Percentiles rank a stretch among this genome's conserved stretches.
These are phyloP conservation scores for Orychophragmus violaceus DNA, from an alignment of 345 rosid genomes.

Conservation along the genomic window DNA sequence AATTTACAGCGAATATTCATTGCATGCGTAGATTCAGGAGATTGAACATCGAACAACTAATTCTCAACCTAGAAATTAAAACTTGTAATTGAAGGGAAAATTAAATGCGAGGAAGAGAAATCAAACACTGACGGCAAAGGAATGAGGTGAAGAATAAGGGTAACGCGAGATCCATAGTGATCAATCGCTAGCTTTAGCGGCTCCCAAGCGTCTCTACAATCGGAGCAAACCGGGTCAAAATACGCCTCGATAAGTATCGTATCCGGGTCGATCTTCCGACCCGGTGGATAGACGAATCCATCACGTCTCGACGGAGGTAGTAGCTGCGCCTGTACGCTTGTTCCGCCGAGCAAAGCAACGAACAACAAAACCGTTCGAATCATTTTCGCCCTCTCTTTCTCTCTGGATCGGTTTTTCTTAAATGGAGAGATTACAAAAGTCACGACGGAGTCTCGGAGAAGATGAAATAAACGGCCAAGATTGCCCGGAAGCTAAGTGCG, in stretches of 20 bases:
- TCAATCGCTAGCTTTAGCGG: constrained; percentile 60
- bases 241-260: constrained; percentile 68
- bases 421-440: not conserved
- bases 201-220: constrained; percentile 80
- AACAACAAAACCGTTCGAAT: constrained; percentile 18
- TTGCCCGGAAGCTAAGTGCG: not conserved
- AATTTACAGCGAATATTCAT: not conserved
- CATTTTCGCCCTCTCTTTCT: constrained; percentile 10
- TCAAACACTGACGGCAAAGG: constrained; percentile 78
- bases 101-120: not conserved
- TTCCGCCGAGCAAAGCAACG: constrained; percentile 15
- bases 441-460: not conserved
- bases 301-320: constrained; percentile 71
- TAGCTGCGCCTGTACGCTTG: constrained; percentile 39
- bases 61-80: not conserved
- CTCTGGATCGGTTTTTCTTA: not conserved
- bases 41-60: not conserved
- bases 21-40: not conserved
- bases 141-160: constrained; percentile 58
- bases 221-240: constrained; percentile 89
- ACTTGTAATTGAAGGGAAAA: not conserved
- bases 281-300: constrained; percentile 59
- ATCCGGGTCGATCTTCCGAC: constrained; percentile 31
- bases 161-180: constrained; percentile 59
- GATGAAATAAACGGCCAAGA: not conserved